Percentiles rank a stretch among this genome's conserved stretches.
phyloP scores from a whole-genome alignment of 2,329 filamentous ascomycete species.

The Hypocrella siamensis region DNA sequence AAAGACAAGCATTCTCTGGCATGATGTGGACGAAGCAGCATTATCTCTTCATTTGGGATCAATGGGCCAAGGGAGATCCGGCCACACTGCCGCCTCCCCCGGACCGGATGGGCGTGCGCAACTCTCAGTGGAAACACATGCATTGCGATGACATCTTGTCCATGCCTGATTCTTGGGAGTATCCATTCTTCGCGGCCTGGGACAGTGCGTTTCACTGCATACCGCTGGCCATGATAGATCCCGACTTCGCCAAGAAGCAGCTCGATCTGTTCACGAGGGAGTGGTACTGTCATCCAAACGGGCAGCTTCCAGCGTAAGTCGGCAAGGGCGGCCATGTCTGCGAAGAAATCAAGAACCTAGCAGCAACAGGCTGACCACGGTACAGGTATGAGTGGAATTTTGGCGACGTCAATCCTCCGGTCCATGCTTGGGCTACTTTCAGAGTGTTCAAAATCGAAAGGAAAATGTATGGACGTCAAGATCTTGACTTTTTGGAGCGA shows the following conservation, averaged over 20 bases:
- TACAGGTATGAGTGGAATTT: conserved; percentile 82
- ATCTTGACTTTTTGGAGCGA: conserved; percentile 87
- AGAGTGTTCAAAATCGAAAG: conserved; percentile 96
- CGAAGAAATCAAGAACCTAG: too few relatives aligned
- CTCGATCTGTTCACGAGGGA: conserved; percentile 89
- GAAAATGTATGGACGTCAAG: conserved; percentile 89
- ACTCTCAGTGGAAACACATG: conserved; percentile 86
- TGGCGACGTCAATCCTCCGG: conserved; percentile 88
- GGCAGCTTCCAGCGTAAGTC: conserved; percentile 68
- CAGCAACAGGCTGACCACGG: neutral
- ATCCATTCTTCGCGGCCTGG: conserved; percentile 96
- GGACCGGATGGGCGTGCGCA: conserved; percentile 65
- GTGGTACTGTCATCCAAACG: conserved; percentile 98
- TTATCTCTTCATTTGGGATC: conserved; percentile 94
- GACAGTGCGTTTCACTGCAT: conserved; percentile 96
- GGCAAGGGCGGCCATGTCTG: conserved; percentile 14
- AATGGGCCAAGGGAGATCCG: conserved; percentile 93
- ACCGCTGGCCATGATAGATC: conserved; percentile 90
- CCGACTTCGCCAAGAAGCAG: conserved; percentile 96
- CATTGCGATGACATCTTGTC: conserved; percentile 89
- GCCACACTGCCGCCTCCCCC: conserved; percentile 73
- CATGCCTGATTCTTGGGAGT: conserved; percentile 98
- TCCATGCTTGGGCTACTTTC: conserved; percentile 93
- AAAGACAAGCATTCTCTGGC: conserved; percentile 82
- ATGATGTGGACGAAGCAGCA: conserved; percentile 99